These are phyloP conservation scores for Picea abies DNA, from an alignment of 83 land plant genomes.

Conservation along the genomic window DNA sequence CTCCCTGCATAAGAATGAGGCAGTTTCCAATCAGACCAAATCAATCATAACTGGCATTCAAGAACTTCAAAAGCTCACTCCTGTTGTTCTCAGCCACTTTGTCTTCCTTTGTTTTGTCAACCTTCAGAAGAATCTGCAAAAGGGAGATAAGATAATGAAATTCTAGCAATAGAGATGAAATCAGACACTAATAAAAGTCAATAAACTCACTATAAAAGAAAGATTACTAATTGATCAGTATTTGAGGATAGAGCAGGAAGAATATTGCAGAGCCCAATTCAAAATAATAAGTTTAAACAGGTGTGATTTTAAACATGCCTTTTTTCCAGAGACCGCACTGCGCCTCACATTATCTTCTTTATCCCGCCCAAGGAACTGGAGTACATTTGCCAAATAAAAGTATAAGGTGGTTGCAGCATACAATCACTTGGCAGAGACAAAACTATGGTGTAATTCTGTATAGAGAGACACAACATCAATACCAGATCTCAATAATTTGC, in stretches of 20 bases:
- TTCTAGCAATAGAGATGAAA: too few species aligned
- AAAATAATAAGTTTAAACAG: neutral
- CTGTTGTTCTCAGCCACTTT: slow-evolving; percentile 86
- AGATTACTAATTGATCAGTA: too few species aligned
- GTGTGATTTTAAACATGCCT: slow-evolving; percentile 42
- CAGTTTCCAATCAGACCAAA: neutral
- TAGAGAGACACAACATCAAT: neutral
- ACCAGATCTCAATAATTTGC: neutral
- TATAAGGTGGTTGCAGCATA: neutral
- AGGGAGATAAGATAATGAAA: slow-evolving; percentile 18
- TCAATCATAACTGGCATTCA: slow-evolving; percentile 97
- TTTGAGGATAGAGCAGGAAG: too few species aligned
- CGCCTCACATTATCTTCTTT: slow-evolving; percentile 88
- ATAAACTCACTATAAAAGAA: neutral
- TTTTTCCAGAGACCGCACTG: slow-evolving; percentile 96
- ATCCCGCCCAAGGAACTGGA: slow-evolving; percentile 88
- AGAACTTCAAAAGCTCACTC: slow-evolving; percentile 87
- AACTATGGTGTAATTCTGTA: neutral
- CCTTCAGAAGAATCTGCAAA: slow-evolving; percentile 85
- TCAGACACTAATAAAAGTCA: neutral
- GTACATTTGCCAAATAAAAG: neutral
- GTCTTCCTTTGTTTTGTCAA: slow-evolving; percentile 95
- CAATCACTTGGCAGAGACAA: neutral
- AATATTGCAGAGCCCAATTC: neutral
- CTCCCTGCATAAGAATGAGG: neutral